Evolutionary conservation across 495 filamentous ascomycete species (phyloP).

Genomic region (Penicillium canariense): DNA sequence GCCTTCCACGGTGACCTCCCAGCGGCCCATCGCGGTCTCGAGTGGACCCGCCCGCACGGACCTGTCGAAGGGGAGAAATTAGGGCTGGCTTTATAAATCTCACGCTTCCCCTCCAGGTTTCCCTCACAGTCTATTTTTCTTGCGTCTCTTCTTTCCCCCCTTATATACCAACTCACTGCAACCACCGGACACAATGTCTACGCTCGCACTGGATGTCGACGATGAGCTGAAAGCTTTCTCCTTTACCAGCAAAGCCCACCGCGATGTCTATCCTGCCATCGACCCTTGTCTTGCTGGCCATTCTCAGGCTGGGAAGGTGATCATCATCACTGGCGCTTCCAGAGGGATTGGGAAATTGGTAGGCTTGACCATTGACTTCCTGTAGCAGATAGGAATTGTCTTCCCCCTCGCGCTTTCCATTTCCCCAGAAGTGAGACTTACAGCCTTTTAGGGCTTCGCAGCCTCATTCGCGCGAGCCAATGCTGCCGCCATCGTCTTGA

Average conservation of each 20-base stretch:
- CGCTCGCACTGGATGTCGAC: slow-evolving; percentile 1
- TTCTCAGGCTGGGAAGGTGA: slow-evolving; percentile 35
- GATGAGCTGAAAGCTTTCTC: slow-evolving; percentile 20
- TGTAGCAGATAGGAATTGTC: too few species aligned
- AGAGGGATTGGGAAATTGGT: slow-evolving; percentile 32
- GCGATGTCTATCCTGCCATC: slow-evolving; percentile 36
- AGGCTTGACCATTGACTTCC: neutral
- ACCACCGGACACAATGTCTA: slow-evolving; percentile 10
- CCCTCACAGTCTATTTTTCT: too few species aligned
- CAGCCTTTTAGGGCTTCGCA: slow-evolving; percentile 6
- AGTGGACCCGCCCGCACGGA: too few species aligned
- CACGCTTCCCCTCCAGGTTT: neutral
- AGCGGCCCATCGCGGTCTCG: too few species aligned
- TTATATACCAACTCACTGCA: neutral
- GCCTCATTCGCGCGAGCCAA: slow-evolving; percentile 14
- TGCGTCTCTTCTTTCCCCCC: neutral
- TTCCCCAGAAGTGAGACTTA: neutral
- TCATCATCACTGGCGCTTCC: slow-evolving; percentile 40
- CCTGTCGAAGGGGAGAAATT: neutral
- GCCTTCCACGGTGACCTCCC: too few species aligned
- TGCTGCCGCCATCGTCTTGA: slow-evolving; percentile 18
- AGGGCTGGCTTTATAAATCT: neutral
- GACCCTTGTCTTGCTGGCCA: slow-evolving; percentile 29
- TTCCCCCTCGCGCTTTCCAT: too few species aligned
- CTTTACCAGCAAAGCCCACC: slow-evolving; percentile 23